phyloP scores from a whole-genome alignment of 805 yeast species.

The Candida chilensis region DNA sequence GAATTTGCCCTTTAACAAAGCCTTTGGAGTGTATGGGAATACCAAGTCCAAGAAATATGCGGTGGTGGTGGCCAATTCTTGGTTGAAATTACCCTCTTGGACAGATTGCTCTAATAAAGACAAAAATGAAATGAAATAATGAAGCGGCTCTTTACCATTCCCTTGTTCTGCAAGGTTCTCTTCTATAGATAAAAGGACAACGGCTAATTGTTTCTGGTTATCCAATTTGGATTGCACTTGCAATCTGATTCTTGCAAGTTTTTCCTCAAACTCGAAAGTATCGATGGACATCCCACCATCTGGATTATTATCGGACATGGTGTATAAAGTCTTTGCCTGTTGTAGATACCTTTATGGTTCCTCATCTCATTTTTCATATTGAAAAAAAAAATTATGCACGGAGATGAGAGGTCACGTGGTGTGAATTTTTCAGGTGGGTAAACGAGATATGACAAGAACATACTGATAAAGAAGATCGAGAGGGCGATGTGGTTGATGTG shows the following conservation, averaged over 20 bases:
- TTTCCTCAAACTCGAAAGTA: constrained; percentile 48
- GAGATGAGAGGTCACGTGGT: too few species aligned
- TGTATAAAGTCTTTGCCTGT: neutral
- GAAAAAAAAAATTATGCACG: neutral
- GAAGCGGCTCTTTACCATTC: constrained; percentile 55
- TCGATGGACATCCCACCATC: constrained; percentile 25
- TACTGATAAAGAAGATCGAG: too few species aligned
- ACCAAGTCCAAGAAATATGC: constrained; percentile 77
- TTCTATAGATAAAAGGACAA: constrained; percentile 83
- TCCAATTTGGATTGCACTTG: constrained; percentile 76
- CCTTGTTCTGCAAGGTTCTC: constrained; percentile 69
- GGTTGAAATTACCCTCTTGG: constrained; percentile 44
- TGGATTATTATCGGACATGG: constrained; percentile 22
- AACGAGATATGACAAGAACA: too few species aligned
- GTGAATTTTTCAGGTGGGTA: too few species aligned
- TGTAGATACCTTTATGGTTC: neutral
- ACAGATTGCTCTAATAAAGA: constrained; percentile 73
- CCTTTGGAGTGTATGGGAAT: constrained; percentile 62
- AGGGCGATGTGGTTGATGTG: too few species aligned
- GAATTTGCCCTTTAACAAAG: constrained; percentile 65
- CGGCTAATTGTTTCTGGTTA: constrained; percentile 79
- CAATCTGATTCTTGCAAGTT: constrained; percentile 55
- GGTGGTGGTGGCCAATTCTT: constrained; percentile 61
- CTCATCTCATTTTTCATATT: neutral
- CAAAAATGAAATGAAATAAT: constrained; percentile 79